Conservation (phyloP, 23 red algal species). For the Gracilaria domingensis region DNA sequence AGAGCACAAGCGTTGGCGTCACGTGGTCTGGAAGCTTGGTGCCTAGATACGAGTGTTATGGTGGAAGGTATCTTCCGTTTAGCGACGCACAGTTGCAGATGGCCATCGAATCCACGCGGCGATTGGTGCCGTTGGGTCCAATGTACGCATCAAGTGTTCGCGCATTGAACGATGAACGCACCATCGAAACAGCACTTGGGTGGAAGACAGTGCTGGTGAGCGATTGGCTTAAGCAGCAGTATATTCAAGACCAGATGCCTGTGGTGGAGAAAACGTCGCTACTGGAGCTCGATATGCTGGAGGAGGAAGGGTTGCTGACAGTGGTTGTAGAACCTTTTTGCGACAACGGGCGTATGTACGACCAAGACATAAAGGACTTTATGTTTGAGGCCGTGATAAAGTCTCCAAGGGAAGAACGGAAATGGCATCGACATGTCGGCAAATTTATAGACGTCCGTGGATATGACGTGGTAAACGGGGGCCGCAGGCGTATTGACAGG, state of each 20-base stretch:
- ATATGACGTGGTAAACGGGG: background rate
- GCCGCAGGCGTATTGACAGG: background rate
- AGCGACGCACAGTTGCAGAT: background rate
- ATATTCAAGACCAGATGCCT: background rate
- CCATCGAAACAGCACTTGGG: background rate
- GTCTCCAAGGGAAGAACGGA: too few species aligned
- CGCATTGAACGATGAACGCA: background rate
- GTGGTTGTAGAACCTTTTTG: background rate
- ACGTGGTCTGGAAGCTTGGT: conserved; percentile 3
- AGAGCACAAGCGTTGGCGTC: background rate
- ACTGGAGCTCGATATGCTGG: background rate
- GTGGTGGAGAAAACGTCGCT: background rate
- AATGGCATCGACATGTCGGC: background rate
- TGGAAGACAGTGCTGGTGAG: background rate
- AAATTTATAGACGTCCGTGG: background rate
- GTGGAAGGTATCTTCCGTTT: background rate
- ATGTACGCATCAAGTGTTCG: background rate
- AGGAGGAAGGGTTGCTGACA: background rate
- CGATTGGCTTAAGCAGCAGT: background rate
- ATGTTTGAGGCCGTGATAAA: background rate
- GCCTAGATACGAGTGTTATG: background rate
- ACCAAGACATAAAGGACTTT: background rate
- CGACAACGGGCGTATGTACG: background rate
- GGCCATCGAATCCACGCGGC: background rate
- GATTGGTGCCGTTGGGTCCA: background rate